These are phyloP conservation scores for Neofusicoccum sp. DNA, from an alignment of 2,329 filamentous ascomycete genomes.

Conservation along the genomic window DNA sequence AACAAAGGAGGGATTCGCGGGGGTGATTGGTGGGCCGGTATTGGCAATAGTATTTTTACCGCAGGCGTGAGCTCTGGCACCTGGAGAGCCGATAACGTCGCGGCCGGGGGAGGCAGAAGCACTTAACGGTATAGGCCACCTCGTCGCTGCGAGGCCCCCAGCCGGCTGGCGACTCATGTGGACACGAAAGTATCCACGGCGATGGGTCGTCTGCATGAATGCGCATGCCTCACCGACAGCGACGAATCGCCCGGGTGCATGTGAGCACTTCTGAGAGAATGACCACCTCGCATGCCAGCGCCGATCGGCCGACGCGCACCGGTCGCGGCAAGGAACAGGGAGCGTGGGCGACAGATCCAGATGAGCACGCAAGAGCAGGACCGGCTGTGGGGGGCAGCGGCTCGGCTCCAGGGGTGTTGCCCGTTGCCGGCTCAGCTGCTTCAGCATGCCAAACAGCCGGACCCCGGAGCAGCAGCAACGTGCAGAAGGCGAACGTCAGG, in stretches of 20 bases:
- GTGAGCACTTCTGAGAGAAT: neutral
- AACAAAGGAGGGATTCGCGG: neutral
- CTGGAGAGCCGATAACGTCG: slow-evolving; percentile 1
- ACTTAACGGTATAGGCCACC: neutral
- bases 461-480: slow-evolving; percentile 27
- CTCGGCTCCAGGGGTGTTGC: slow-evolving; percentile 8
- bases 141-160: slow-evolving; percentile 1
- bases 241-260: neutral
- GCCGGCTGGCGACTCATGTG: slow-evolving; percentile 1
- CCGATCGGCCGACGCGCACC: neutral
- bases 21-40: neutral
- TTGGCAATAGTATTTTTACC: neutral
- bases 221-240: neutral
- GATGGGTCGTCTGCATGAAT: neutral
- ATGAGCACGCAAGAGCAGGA: neutral
- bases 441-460: slow-evolving; percentile 13
- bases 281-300: neutral
- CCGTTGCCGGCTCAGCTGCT: slow-evolving; percentile 3
- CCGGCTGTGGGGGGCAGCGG: neutral
- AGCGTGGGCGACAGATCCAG: neutral
- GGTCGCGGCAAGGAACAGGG: neutral
- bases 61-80: neutral
- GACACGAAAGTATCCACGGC: neutral
- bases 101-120: neutral
- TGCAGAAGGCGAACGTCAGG: slow-evolving; percentile 17